Evolutionary conservation across 2,329 filamentous ascomycete species (phyloP), one percentile per base, ranked within the genome.

Genomic region (Diaporthe citriasiana): DNA sequence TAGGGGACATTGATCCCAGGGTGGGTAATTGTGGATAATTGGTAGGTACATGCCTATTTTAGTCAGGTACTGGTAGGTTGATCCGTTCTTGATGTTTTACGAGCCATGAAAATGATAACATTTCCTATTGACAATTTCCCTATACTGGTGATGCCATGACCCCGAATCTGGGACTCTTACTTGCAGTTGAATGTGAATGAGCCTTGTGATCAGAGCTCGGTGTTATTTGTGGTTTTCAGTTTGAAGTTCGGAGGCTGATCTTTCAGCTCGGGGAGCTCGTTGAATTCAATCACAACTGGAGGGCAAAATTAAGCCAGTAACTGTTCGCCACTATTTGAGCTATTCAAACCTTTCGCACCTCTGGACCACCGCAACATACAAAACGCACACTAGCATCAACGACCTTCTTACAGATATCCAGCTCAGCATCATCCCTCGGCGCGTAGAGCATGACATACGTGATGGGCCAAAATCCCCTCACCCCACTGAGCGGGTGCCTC

Each of bases 371-470:
- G 17, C 70, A 60, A 33, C 74, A 75, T 8, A 73, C 66, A 51
- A 76, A 76, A 40, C 57, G 38, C 38, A 76, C 47, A 22, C 72
- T 60, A 1, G 79, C 80, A 19, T 76, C 70, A 10, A 78, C 73
- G 22, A 81, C 73, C 45, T 45, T 65, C 50, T 76, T 77, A 80
- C 82, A 82, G 12, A 82, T 77, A 25, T 75, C 78, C 33, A 82
- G 79, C 76, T 86, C 85, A 0, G 40, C 78, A 13, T 80, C 80
- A 35, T 83, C 78, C 30, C 85, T 76, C 50, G 84, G 84, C 42
- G 83, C 83, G 45, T 86, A 86, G 0, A 86, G 59, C 63, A 86
- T 66, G 45, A 86, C 78, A 73, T 84, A 86, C 0, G 79, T 80
- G 78, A 80, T 81, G 0, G 84, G 83, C 70, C 83, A 13, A 1